Percentiles rank a stretch among this genome's conserved stretches.
phyloP scores from a whole-genome alignment of 768 basidiomycete species.

The Russula foetens region DNA sequence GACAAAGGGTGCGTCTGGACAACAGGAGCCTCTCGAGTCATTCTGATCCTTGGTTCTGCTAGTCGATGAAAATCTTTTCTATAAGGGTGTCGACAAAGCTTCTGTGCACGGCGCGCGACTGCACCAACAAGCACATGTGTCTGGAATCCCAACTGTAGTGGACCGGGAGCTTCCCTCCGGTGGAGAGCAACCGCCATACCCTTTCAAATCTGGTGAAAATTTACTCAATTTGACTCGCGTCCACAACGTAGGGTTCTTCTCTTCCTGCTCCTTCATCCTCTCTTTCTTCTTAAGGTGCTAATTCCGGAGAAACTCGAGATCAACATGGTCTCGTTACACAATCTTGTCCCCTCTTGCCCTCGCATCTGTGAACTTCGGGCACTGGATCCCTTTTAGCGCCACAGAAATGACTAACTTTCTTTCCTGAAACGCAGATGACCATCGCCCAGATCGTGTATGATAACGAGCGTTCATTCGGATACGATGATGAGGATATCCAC shows the following conservation, averaged over 20 bases:
- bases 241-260: slow-evolving; percentile 58
- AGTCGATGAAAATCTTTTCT: slow-evolving; percentile 93
- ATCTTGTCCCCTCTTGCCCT: not conserved
- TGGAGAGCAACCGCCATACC: slow-evolving; percentile 66
- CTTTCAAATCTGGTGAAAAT: slow-evolving; percentile 70
- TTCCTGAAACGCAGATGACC: slow-evolving; percentile 51
- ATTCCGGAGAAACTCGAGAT: not conserved
- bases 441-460: slow-evolving; percentile 92
- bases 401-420: not conserved
- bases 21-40: not conserved
- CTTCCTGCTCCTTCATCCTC: not conserved
- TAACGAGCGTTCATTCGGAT: slow-evolving; percentile 79
- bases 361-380: not conserved
- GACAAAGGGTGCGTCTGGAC: slow-evolving; percentile 56
- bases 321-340: not conserved
- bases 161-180: slow-evolving; percentile 18
- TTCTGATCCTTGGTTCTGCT: not conserved
- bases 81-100: slow-evolving; percentile 82
- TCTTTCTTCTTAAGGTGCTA: not conserved
- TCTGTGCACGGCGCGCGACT: slow-evolving; percentile 73
- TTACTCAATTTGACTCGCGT: slow-evolving; percentile 67
- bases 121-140: slow-evolving; percentile 44
- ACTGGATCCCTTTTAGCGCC: not conserved
- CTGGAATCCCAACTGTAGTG: slow-evolving; percentile 18
- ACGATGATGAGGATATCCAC: slow-evolving; percentile 66